Evolutionary conservation across 768 basidiomycete genomes (phyloP), one percentile per base, ranked within the genome.

Genomic region (Mycena maculata): DNA sequence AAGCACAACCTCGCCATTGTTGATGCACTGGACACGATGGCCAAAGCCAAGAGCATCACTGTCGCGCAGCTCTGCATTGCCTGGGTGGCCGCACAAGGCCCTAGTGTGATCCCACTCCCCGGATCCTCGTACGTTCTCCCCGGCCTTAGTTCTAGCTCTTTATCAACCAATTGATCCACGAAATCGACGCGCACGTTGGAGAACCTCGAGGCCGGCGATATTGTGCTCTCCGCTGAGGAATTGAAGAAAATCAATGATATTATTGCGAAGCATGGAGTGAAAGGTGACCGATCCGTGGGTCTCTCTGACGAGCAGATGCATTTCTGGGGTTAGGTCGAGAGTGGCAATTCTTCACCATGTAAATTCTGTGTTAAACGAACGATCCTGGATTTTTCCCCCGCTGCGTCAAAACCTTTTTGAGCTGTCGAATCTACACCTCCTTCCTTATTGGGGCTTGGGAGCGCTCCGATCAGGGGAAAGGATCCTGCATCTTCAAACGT

Each of bases 81-180:
- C 11, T 85, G 85, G 85, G 83, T 85, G 0, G 50, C 69, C 16
- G 74, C 80, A 0, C 76, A 80, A 5, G 81, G 84, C 3, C 25
- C 72, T 0, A 79, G 84, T 69, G 81, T 85, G 45, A 82, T 88
- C 55, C 86, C 87, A 5, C 79, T 87, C 33, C 85, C 85, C 8
- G 86, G 87, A 23, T 83, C 82, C 10, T 81, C 81, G 82, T 83
- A 68, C 54, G 80, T 79, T 8, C 10, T 50, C 5, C 47, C 11
- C 25, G 13, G 62, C 59, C 25, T 25, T 25, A 4, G 6, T 5
- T 59, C 33, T 28, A 12, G 12, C n/a, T 31, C 20, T 56, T 31
- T 38, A 1, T 18, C 38, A 20, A 33, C 2, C 16, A 36, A 18
- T 2, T 22, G 3, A 20, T 49, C 1, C 45, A 73, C 67, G 41